Conservation (phyloP, 2,329 filamentous ascomycete genomes). For the Saccharata proteae region DNA sequence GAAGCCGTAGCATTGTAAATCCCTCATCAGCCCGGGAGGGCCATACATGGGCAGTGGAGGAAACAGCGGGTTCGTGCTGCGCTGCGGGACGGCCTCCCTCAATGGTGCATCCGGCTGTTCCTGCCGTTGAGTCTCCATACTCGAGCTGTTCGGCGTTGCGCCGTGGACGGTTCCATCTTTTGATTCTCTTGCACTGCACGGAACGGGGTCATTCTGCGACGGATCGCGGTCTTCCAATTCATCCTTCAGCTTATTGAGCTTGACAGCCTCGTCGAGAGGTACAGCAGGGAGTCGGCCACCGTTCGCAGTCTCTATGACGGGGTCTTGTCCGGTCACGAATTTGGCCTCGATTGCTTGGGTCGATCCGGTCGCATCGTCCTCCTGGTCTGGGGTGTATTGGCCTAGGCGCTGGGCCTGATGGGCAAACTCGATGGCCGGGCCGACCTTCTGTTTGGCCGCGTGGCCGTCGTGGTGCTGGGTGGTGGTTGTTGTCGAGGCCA, state of each 20-base stretch:
- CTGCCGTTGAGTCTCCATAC: constrained; percentile 22
- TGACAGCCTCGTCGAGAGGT: constrained; percentile 56
- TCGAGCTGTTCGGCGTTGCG: constrained; percentile 15
- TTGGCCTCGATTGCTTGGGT: constrained; percentile 49
- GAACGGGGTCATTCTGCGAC: constrained; percentile 16
- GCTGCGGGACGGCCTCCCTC: constrained; percentile 41
- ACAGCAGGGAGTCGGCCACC: constrained; percentile 56
- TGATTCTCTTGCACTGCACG: constrained; percentile 23
- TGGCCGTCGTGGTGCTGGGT: constrained; percentile 3
- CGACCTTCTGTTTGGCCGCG: constrained; percentile 17
- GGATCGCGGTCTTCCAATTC: constrained; percentile 31
- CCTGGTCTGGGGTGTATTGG: constrained; percentile 27
- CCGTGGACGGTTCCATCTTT: constrained; percentile 32
- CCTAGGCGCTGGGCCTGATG: constrained; percentile 44
- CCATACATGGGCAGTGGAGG: constrained; percentile 75
- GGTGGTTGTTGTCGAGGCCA: no score
- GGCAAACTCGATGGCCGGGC: constrained; percentile 43
- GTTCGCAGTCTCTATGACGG: constrained; percentile 56
- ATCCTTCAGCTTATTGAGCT: constrained; percentile 52
- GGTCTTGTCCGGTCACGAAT: constrained; percentile 55
- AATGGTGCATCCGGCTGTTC: constrained; percentile 35
- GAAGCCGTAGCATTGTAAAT: constrained; percentile 54
- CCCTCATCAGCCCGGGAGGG: constrained; percentile 53
- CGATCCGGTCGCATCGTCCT: constrained; percentile 29
- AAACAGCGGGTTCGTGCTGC: constrained; percentile 68